phyloP scores from a whole-genome alignment of 169 alveolate genomes.

The Plasmodium inui region DNA sequence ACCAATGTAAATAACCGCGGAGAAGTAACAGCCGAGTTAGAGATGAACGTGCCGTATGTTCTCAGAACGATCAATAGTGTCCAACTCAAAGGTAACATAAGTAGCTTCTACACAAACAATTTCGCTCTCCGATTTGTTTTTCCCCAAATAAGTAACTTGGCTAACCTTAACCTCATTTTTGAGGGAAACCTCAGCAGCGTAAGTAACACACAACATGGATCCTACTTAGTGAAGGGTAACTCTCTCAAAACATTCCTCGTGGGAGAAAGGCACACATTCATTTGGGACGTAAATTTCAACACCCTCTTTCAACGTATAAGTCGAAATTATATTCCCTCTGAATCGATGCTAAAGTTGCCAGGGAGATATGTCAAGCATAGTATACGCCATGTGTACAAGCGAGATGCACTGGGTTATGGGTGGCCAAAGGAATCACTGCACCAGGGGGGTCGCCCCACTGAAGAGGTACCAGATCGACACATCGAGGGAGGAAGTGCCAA shows the following conservation, averaged over 20 bases:
- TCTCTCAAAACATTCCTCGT: slow-evolving; percentile 14
- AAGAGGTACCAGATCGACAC: not conserved
- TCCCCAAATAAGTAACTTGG: slow-evolving; percentile 14
- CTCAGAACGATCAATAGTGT: slow-evolving; percentile 43
- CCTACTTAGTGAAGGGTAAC: slow-evolving; percentile 21
- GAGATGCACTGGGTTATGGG: slow-evolving; percentile 5
- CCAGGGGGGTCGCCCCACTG: not conserved
- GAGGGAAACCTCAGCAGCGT: slow-evolving; percentile 30
- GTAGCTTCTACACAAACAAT: slow-evolving; percentile 64
- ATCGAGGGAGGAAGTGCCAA: not conserved
- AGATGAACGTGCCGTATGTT: slow-evolving; percentile 31
- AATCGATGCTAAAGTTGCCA: not conserved
- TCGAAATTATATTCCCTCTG: slow-evolving; percentile 26
- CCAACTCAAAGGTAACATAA: slow-evolving; percentile 47
- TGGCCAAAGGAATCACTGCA: not conserved
- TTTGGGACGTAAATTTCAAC: slow-evolving; percentile 40
- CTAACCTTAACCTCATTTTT: slow-evolving; percentile 1
- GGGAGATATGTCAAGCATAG: slow-evolving; percentile 36
- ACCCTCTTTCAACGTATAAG: slow-evolving; percentile 22
- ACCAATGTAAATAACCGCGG: slow-evolving; percentile 68
- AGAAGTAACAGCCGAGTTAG: slow-evolving; percentile 61
- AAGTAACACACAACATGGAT: slow-evolving; percentile 25
- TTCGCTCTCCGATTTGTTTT: slow-evolving; percentile 27
- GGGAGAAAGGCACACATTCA: slow-evolving; percentile 21
- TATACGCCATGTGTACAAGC: slow-evolving; percentile 23